phyloP scores from a whole-genome alignment of 2,329 filamentous ascomycete species.

The Cytospora paraplurivora region DNA sequence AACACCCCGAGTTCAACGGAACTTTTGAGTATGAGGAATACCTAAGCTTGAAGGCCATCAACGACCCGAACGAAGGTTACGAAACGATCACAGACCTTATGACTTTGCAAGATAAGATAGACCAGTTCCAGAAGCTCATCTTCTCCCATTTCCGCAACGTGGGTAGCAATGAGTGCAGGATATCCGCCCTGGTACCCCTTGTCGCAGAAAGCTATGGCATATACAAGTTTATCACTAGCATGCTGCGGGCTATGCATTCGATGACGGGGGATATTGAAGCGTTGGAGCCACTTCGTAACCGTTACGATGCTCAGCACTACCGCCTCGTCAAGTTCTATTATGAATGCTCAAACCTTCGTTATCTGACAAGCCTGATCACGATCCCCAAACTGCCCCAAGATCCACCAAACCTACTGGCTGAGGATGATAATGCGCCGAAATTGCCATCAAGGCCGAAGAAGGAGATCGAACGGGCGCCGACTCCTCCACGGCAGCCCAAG shows the following conservation, averaged over 20 bases:
- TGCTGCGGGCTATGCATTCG: constrained; percentile 96
- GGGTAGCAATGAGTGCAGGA: constrained; percentile 94
- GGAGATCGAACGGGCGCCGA: constrained; percentile 69
- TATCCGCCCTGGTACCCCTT: constrained; percentile 87
- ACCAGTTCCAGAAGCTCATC: constrained; percentile 96
- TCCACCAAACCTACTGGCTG: constrained; percentile 82
- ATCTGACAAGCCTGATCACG: constrained; percentile 93
- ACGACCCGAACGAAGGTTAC: constrained; percentile 96
- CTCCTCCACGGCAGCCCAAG: constrained; percentile 68
- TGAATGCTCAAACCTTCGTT: constrained; percentile 96
- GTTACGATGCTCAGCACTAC: constrained; percentile 96
- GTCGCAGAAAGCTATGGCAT: constrained; percentile 99
- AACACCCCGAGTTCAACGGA: constrained; percentile 97
- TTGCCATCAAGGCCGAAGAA: constrained; percentile 79
- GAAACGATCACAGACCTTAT: constrained; percentile 97
- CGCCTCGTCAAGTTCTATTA: constrained; percentile 98
- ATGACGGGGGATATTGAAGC: constrained; percentile 94
- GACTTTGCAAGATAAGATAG: constrained; percentile 96
- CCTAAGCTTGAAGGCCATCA: constrained; percentile 95
- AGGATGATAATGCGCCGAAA: constrained; percentile 81
- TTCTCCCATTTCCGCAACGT: constrained; percentile 94
- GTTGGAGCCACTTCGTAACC: constrained; percentile 79
- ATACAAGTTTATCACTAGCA: constrained; percentile 99
- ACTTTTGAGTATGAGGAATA: constrained; percentile 99
- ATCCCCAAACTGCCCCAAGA: constrained; percentile 95